A percentile compares a stretch with the other conserved stretches of the same genome.
phyloP scores from a whole-genome alignment of 768 basidiomycete species.

The Kwoniella dejecticola region DNA sequence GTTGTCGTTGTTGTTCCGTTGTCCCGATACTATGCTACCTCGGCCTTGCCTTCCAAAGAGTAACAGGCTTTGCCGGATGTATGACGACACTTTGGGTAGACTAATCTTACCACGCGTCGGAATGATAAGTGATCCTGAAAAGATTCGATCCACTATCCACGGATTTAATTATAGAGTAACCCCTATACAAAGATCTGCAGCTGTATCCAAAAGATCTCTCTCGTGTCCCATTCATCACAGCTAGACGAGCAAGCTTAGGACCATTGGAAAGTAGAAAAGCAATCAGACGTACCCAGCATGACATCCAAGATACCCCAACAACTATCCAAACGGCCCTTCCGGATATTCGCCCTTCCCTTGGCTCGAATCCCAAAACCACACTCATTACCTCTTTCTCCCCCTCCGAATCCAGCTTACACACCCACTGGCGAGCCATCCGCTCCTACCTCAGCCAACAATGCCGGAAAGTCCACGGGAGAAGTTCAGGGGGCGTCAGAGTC shows the following conservation, averaged over 20 bases:
- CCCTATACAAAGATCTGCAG: too few relatives aligned
- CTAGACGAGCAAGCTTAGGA: too few relatives aligned
- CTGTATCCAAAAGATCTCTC: too few relatives aligned
- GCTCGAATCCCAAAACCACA: constrained; percentile 37
- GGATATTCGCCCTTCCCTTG: constrained; percentile 52
- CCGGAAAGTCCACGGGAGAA: not conserved
- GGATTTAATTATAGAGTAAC: too few relatives aligned
- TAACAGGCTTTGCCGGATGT: not conserved
- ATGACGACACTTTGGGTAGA: not conserved
- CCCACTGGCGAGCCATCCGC: constrained; percentile 14
- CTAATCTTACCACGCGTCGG: constrained; percentile 1
- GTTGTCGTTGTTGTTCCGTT: not conserved
- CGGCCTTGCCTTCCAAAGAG: not conserved
- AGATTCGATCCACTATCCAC: not conserved
- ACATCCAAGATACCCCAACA: constrained; percentile 14
- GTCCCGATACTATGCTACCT: not conserved
- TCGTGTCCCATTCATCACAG: too few relatives aligned
- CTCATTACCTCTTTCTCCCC: not conserved
- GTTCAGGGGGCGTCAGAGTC: not conserved
- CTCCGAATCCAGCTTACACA: constrained; percentile 8
- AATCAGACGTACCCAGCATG: constrained; percentile 19
- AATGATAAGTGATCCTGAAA: not conserved
- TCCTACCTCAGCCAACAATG: not conserved
- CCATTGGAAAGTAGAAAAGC: too few relatives aligned
- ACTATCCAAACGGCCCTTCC: constrained; percentile 29